A percentile compares a stretch with the other conserved stretches of the same genome.
Conservation (phyloP, 192 early-diverging fungal species). For the Funneliformis geosporum region DNA sequence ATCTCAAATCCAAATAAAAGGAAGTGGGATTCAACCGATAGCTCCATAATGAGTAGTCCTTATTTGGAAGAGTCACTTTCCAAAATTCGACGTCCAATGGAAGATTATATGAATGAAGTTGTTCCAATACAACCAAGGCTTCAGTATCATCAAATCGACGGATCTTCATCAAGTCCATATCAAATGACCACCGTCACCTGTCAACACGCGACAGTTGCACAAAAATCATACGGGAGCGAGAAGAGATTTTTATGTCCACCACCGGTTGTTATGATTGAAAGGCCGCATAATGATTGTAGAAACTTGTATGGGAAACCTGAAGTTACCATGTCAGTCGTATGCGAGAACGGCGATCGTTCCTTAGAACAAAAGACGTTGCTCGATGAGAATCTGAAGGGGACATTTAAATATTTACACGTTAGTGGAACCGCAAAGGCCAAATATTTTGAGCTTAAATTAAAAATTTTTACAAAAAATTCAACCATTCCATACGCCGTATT, state of each 20-base stretch:
- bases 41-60: slow-evolving; percentile 36
- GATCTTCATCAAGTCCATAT: slow-evolving; percentile 34
- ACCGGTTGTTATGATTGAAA: slow-evolving; percentile 65
- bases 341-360: slow-evolving; percentile 49
- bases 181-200: slow-evolving; percentile 77
- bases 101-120: slow-evolving; percentile 32
- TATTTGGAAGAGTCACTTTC: slow-evolving; percentile 44
- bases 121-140: slow-evolving; percentile 25
- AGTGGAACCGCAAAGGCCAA: slow-evolving; percentile 80
- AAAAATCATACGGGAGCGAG: slow-evolving; percentile 94
- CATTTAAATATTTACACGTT: slow-evolving; percentile 78
- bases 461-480: slow-evolving; percentile 52
- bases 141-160: slow-evolving; percentile 32
- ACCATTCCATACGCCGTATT: slow-evolving; percentile 58
- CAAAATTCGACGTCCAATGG: slow-evolving; percentile 51
- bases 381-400: slow-evolving; percentile 58
- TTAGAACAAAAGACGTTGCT: slow-evolving; percentile 51
- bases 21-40: slow-evolving; percentile 21
- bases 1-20: slow-evolving; percentile 20
- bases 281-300: slow-evolving; percentile 38
- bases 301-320: slow-evolving; percentile 55
- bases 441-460: slow-evolving; percentile 70
- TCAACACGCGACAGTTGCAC: slow-evolving; percentile 80
- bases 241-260: slow-evolving; percentile 84
- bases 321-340: slow-evolving; percentile 63